phyloP scores from a whole-genome alignment of 1,139 yeast genomes.

The Trichomonascaceae sp. region DNA sequence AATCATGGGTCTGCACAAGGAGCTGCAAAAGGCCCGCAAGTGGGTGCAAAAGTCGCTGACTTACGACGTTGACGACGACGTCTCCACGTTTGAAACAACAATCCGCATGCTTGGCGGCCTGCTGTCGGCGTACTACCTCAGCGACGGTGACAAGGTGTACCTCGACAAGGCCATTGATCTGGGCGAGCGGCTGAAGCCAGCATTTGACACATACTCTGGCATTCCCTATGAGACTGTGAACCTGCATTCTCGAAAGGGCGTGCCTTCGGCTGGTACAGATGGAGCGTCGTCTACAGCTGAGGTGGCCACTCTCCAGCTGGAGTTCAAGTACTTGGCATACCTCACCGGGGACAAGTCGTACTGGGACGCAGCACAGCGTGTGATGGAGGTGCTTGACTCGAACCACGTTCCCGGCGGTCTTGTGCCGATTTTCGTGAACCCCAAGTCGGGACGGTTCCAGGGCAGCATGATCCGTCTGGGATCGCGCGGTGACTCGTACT shows the following conservation, averaged over 20 bases:
- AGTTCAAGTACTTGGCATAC: constrained; percentile 68
- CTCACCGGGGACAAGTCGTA: constrained; percentile 68
- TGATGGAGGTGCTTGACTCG: constrained; percentile 50
- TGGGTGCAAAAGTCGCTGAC: constrained; percentile 58
- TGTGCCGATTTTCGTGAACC: constrained; percentile 68
- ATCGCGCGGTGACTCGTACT: constrained; percentile 86
- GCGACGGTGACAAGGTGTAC: constrained; percentile 49
- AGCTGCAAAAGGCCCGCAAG: constrained; percentile 47
- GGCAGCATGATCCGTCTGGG: constrained; percentile 65
- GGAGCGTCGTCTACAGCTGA: constrained; percentile 85
- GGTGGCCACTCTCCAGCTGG: constrained; percentile 77
- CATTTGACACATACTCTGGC: constrained; percentile 53
- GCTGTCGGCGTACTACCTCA: constrained; percentile 64
- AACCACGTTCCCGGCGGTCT: constrained; percentile 58
- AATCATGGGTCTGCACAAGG: constrained; percentile 64
- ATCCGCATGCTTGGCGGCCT: constrained; percentile 91
- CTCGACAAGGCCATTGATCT: constrained; percentile 69
- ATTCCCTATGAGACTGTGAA: constrained; percentile 75
- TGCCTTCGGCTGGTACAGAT: constrained; percentile 44
- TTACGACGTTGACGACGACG: constrained; percentile 58
- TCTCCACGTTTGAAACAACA: constrained; percentile 84
- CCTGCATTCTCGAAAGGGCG: constrained; percentile 47
- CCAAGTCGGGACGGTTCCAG: constrained; percentile 58
- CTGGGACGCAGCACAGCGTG: constrained; percentile 68
- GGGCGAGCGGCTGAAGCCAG: constrained; percentile 42